Conservation (phyloP, 2,329 filamentous ascomycete species). For the Alternaria viburni region DNA sequence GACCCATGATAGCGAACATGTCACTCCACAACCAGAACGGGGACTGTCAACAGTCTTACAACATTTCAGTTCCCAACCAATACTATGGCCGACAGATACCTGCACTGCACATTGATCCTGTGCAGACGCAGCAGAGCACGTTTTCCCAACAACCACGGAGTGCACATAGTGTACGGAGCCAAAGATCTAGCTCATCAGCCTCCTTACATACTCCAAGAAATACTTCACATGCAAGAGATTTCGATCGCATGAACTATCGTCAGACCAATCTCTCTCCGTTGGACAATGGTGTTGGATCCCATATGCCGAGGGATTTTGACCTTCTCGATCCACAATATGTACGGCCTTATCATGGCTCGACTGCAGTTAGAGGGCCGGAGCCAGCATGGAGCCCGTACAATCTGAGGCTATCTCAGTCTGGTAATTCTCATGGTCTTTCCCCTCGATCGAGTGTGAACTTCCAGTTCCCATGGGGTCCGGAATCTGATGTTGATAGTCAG, state of each 20-base stretch:
- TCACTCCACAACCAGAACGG: constrained; percentile 30
- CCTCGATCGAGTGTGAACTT: constrained; percentile 21
- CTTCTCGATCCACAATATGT: constrained; percentile 19
- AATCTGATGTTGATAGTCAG: constrained; percentile 33
- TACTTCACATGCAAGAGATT: constrained; percentile 10
- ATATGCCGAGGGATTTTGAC: constrained; percentile 14
- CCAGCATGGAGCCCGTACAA: constrained; percentile 39
- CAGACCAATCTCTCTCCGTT: constrained; percentile 8
- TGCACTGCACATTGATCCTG: constrained; percentile 14
- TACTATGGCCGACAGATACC: constrained; percentile 12
- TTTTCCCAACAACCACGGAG: constrained; percentile 13
- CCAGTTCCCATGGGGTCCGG: constrained; percentile 19
- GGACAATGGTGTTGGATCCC: constrained; percentile 10
- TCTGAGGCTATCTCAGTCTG: constrained; percentile 17
- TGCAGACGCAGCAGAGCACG: constrained; percentile 27
- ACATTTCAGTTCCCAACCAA: constrained; percentile 9
- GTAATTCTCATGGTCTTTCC: constrained; percentile 3
- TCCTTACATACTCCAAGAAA: constrained; percentile 19
- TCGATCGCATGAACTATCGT: constrained; percentile 5
- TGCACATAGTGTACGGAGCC: constrained; percentile 10
- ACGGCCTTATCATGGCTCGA: constrained; percentile 9
- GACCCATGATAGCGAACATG: constrained; percentile 36
- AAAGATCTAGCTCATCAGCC: constrained; percentile 25
- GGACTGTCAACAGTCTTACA: constrained; percentile 18
- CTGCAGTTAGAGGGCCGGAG: constrained; percentile 22